Conservation (phyloP, 2,329 filamentous ascomycete genomes). For the Neonectria sp. region DNA sequence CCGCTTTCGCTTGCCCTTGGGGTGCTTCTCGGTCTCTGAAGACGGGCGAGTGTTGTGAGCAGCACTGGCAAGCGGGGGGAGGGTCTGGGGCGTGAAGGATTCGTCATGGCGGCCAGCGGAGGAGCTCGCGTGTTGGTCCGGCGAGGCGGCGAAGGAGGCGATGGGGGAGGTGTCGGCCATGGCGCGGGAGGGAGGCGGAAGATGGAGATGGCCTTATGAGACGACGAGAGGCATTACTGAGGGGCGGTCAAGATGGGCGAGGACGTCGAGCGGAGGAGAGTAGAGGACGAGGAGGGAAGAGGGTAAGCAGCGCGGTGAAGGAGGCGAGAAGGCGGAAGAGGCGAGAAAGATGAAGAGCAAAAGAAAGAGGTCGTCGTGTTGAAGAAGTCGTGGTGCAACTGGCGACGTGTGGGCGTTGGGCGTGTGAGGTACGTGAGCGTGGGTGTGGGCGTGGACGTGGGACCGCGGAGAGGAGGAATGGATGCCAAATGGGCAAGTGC, state of each 20-base stretch:
- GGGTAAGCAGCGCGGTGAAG: constrained; percentile 11
- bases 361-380: constrained; percentile 39
- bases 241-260: constrained; percentile 38
- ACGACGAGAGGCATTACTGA: constrained; percentile 47
- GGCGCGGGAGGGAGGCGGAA: constrained; percentile 41
- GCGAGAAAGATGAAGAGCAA: constrained; percentile 31
- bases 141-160: constrained; percentile 39
- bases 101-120: constrained; percentile 45
- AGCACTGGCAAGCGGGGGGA: constrained; percentile 42
- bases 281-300: background rate
- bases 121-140: constrained; percentile 45
- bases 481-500: constrained; percentile 46
- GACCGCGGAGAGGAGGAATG: constrained; percentile 44
- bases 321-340: constrained; percentile 20
- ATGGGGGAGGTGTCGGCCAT: constrained; percentile 45
- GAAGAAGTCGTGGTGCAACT: constrained; percentile 35
- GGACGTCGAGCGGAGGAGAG: constrained; percentile 2
- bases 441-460: constrained; percentile 37
- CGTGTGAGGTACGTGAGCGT: constrained; percentile 32
- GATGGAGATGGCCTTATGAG: constrained; percentile 46
- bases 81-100: constrained; percentile 41
- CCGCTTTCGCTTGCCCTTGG: constrained; percentile 74
- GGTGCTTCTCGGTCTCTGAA: constrained; percentile 60
- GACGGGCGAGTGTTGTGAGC: constrained; percentile 31
- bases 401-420: constrained; percentile 41